Evolutionary conservation across 73 alveolate genomes (phyloP), one percentile per base, ranked within the genome.

Genomic region (Paramecium biaurelia): DNA sequence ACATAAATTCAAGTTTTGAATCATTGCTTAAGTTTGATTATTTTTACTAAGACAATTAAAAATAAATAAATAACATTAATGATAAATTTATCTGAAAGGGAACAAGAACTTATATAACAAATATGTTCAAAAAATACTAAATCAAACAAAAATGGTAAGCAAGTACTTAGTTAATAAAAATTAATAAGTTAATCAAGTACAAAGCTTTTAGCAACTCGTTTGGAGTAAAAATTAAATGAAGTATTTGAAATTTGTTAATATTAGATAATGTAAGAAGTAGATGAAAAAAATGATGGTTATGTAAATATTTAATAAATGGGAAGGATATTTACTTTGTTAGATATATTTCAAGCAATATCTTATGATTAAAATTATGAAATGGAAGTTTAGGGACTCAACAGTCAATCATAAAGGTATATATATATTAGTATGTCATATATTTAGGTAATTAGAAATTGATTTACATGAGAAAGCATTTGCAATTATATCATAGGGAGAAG

Each of bases 271-370:
- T 9, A 38, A 21, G 87, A 74, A 34, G 68, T 74, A 10, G 87
- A 74, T 74, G 57, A 32, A 12, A 21, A 74, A 43, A 74, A 74
- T n/a, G 47, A 21, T 0, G 87, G 58, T 14, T 18, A 35, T 2
- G 30, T 74, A 15, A 74, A 35, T 32, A 32, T 30, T 35, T 32
- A 14, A 74, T 38, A 74, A 35, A 30, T 74, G 47, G 87, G 87
- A 38, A 32, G 87, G n/a, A 38, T 74, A 11, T 74, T 74, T 43
- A 74, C 87, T 5, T 35, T 74, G 68, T 74, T 74, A 38, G 87
- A 74, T 32, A 74, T 74, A 35, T 74, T 74, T 37, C 10, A 74
- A 34, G 35, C 87, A 2, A 74, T 38, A 28, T 74, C 56, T n/a
- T 74, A 74, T 37, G 47, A 74, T 74, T 35, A 74, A 38, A 43